These are phyloP conservation scores for Vitis labrusca DNA, from an alignment of 164 flowering plant genomes.

Conservation along the genomic window DNA sequence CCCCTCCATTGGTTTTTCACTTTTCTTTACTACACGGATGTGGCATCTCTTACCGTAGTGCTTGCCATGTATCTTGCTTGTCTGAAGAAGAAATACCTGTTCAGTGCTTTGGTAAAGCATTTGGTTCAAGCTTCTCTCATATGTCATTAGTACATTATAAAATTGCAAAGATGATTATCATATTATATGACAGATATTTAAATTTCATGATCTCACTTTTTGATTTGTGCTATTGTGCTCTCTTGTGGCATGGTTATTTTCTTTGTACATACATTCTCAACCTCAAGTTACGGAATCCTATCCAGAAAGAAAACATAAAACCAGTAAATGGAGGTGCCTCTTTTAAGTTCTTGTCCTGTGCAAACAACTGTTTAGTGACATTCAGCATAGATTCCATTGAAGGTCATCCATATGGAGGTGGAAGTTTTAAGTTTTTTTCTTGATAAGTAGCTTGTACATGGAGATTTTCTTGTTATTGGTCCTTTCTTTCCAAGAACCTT, in stretches of 20 bases:
- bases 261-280: too few species aligned
- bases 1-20: constrained; percentile 97
- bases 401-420: background rate
- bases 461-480: background rate
- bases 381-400: too few species aligned
- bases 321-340: too few species aligned
- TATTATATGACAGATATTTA: background rate
- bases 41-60: constrained; percentile 76
- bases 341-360: too few species aligned
- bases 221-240: too few species aligned
- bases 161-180: background rate
- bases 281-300: too few species aligned
- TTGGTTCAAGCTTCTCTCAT: background rate
- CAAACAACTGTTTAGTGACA: too few species aligned
- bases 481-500: background rate
- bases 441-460: background rate
- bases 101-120: constrained; percentile 75
- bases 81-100: constrained; percentile 63
- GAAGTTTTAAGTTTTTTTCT: background rate
- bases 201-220: background rate
- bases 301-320: too few species aligned
- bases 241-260: too few species aligned
- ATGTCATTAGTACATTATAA: background rate
- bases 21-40: constrained; percentile 91
- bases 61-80: constrained; percentile 80